These are phyloP conservation scores for Artemisia argyi DNA, from an alignment of 129 eudicot genomes.

Conservation along the genomic window DNA sequence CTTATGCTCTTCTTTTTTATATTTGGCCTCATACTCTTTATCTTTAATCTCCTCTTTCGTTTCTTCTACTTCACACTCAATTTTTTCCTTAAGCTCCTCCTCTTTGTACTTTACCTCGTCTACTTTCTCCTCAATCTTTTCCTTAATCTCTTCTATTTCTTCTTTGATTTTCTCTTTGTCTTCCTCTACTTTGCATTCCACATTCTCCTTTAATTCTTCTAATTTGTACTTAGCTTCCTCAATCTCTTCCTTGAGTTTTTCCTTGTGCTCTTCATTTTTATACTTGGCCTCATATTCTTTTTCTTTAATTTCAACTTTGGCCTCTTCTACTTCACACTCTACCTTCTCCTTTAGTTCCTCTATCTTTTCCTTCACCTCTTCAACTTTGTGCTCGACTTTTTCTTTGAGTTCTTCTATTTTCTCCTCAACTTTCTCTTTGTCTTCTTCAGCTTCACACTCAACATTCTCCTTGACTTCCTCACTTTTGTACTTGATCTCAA, in stretches of 20 bases:
- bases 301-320: slow-evolving; percentile 25
- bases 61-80: slow-evolving; percentile 27
- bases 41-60: slow-evolving; percentile 19
- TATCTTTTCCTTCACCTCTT: slow-evolving; percentile 7
- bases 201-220: slow-evolving; percentile 21
- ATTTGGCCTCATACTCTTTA: slow-evolving; percentile 21
- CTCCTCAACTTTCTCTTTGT: slow-evolving; percentile 29
- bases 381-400: slow-evolving; percentile 21
- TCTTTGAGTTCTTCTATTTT: slow-evolving; percentile 23
- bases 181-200: slow-evolving; percentile 25
- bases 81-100: slow-evolving; percentile 19
- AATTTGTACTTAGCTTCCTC: slow-evolving; percentile 27
- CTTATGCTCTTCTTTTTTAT: slow-evolving; percentile 21
- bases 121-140: slow-evolving; percentile 15
- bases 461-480: slow-evolving; percentile 25
- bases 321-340: slow-evolving; percentile 31
- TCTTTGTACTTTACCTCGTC: slow-evolving; percentile 24
- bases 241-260: slow-evolving; percentile 26
- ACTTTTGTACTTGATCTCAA: slow-evolving; percentile 18
- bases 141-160: slow-evolving; percentile 19
- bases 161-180: slow-evolving; percentile 15
- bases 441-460: slow-evolving; percentile 19
- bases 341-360: slow-evolving; percentile 28
- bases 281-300: slow-evolving; percentile 25
- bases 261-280: slow-evolving; percentile 27